A percentile compares a stretch with the other conserved stretches of the same genome.
Evolutionary conservation across 2,329 filamentous ascomycete genomes (phyloP).

Genomic region (Aureobasidium musti): DNA sequence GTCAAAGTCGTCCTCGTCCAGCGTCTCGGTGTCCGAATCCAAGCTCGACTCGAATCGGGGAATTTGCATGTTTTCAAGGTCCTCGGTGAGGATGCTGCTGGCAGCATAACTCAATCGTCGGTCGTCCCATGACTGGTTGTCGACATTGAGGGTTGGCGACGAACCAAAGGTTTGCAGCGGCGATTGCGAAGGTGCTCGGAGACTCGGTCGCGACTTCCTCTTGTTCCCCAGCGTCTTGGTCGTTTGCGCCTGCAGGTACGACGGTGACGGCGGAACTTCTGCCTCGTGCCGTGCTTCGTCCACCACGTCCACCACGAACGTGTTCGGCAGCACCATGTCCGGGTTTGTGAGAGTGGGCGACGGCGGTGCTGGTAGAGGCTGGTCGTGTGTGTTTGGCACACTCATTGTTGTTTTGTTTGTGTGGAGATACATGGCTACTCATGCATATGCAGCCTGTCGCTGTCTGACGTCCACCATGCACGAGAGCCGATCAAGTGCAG

Average conservation of each 20-base stretch:
- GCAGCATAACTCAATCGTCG: constrained; percentile 33
- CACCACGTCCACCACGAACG: constrained; percentile 30
- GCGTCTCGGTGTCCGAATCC: constrained; percentile 40
- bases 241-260: constrained; percentile 24
- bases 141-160: constrained; percentile 39
- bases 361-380: constrained; percentile 47
- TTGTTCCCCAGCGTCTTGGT: neutral
- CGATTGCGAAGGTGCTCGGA: constrained; percentile 13
- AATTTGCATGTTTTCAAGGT: constrained; percentile 46
- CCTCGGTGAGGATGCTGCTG: constrained; percentile 50
- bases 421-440: neutral
- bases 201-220: constrained; percentile 10
- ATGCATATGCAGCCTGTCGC: constrained; percentile 17
- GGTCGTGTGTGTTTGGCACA: constrained; percentile 9
- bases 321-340: constrained; percentile 85
- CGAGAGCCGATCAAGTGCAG: neutral
- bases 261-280: constrained; percentile 32
- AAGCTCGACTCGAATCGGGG: constrained; percentile 38
- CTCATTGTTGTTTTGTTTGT: constrained; percentile 25
- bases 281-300: constrained; percentile 31
- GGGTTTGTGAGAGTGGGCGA: constrained; percentile 90
- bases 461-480: constrained; percentile 3
- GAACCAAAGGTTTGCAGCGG: constrained; percentile 34
- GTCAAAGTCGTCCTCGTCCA: constrained; percentile 31
- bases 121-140: constrained; percentile 32